Base-by-base conservation (phyloP, 768 basidiomycete species). In the Tricholoma furcatifolium region DNA sequence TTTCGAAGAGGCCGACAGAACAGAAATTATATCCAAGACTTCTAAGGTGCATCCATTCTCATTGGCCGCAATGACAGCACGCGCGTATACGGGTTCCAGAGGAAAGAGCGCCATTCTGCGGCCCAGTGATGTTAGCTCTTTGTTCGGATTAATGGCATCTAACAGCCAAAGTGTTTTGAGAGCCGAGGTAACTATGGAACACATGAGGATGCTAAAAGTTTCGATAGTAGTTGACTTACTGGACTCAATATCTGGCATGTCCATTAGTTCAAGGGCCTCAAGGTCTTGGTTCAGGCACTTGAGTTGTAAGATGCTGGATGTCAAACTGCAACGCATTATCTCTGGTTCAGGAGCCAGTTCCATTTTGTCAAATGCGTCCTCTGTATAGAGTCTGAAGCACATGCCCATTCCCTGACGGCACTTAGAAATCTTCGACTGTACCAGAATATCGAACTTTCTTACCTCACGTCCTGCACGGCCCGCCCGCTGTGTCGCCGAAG, bases 401-500 rank as follows among this genome's bases (percentile, higher is more conserved):
- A 80, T 75, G 7, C 97, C 97, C 30, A 77, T 72, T 4, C 91
- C 86, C 88, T 92, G 54, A 18, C 50, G 12, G 47, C 35, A 7
- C 38, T 57, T 17, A 50, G 39, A 46, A 39, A 30, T 44, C 31
- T 40, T 43, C 21, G 10, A 40, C 3, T 20, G 9, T 6, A 10
- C 46, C 32, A 44, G 15, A 38, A 43, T 11, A 23, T 7, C 18
- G 63, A 17, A 10, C 10, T 17, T 7, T 2, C 71, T 40, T 62
- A 89, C 90, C 70, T 98, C 93, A 52, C 97, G 92, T 56, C 97
- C 97, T 0, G 96, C 97, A 51, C 97, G 91, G 66, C 97, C 97
- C 2, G 93, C 82, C n/a, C 97, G 79, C 67, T 99, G 91, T 79
- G 85, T 84, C 6, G 97, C 95, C 12, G 90, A 93, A 2, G 92